Percentiles rank a stretch among this genome's conserved stretches.
These are phyloP conservation scores for Neopestalotiopsis rosae DNA, from an alignment of 2,329 filamentous ascomycete genomes.

Conservation along the genomic window DNA sequence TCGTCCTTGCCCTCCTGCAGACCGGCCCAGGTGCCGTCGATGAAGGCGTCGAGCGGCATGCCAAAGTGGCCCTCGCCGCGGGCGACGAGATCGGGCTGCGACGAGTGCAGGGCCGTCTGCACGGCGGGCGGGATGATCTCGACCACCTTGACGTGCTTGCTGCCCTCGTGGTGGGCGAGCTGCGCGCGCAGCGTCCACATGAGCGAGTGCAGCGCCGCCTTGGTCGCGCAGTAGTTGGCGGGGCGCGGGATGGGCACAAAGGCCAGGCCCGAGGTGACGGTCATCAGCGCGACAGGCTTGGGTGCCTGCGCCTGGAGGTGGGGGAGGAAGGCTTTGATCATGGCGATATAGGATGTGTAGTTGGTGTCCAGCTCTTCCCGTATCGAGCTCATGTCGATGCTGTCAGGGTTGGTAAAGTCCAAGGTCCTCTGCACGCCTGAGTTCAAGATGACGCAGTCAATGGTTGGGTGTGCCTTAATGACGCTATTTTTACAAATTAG, in stretches of 20 bases:
- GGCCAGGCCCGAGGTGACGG: conserved; percentile 49
- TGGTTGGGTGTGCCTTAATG: conserved; percentile 46
- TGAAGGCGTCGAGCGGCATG: conserved; percentile 46
- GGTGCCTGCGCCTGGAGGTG: conserved; percentile 39
- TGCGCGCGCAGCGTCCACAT: conserved; percentile 49
- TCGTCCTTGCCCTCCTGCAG: conserved; percentile 47
- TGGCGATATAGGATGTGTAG: conserved; percentile 50
- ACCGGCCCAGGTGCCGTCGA: conserved; percentile 49
- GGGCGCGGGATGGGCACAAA: conserved; percentile 51
- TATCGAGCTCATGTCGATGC: conserved; percentile 42
- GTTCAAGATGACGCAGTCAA: conserved; percentile 64
- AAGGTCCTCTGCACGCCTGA: conserved; percentile 57
- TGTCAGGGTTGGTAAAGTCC: conserved; percentile 49
- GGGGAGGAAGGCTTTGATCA: conserved; percentile 52
- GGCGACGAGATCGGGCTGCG: conserved; percentile 41
- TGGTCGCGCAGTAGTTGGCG: conserved; percentile 58
- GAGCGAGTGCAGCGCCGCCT: conserved; percentile 57
- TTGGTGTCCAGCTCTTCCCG: conserved; percentile 52
- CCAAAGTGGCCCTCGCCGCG: conserved; percentile 39
- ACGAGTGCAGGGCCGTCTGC: conserved; percentile 54
- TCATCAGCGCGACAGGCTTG: conserved; percentile 34
- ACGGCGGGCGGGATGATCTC: conserved; percentile 55
- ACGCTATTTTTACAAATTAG: conserved; percentile 33
- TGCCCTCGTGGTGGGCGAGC: conserved; percentile 36
- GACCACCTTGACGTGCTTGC: conserved; percentile 43